Evolutionary conservation across 169 alveolate species (phyloP).

Genomic region (Eimeria necatrix): DNA sequence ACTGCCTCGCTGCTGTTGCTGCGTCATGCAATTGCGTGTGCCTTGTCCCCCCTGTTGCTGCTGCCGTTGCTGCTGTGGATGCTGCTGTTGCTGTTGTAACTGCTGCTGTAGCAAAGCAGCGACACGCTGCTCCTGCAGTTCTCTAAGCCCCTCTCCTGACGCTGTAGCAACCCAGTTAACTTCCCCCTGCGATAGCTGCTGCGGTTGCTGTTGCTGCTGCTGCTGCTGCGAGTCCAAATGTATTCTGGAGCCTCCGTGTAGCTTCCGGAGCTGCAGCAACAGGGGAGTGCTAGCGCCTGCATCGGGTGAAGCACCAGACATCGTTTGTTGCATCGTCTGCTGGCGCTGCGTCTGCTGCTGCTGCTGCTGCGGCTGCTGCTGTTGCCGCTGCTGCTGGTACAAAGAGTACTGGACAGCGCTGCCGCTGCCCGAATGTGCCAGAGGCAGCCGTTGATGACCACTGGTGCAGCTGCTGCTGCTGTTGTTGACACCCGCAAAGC

Average conservation of each 20-base stretch:
- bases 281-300: neutral
- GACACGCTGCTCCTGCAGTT: conserved; percentile 25
- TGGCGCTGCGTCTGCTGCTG: neutral
- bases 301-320: neutral
- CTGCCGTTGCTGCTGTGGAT: neutral
- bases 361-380: neutral
- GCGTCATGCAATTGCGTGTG: neutral
- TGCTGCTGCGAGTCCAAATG: neutral
- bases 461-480: neutral
- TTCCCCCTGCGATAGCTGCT: neutral
- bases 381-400: conserved; percentile 17
- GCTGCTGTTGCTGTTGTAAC: conserved; percentile 43
- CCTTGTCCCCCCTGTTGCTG: neutral
- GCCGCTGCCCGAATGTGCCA: too few relatives aligned
- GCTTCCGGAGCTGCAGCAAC: conserved; percentile 42
- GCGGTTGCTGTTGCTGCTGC: neutral
- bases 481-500: neutral
- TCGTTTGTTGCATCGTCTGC: neutral
- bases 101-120: conserved; percentile 36
- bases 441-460: neutral
- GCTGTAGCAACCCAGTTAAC: neutral
- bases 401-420: neutral
- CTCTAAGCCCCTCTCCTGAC: neutral
- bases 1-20: conserved; percentile 29
- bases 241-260: conserved; percentile 33